A percentile compares a stretch with the other conserved stretches of the same genome.
phyloP scores from a whole-genome alignment of 768 basidiomycete genomes.

The Dioszegia hungarica region DNA sequence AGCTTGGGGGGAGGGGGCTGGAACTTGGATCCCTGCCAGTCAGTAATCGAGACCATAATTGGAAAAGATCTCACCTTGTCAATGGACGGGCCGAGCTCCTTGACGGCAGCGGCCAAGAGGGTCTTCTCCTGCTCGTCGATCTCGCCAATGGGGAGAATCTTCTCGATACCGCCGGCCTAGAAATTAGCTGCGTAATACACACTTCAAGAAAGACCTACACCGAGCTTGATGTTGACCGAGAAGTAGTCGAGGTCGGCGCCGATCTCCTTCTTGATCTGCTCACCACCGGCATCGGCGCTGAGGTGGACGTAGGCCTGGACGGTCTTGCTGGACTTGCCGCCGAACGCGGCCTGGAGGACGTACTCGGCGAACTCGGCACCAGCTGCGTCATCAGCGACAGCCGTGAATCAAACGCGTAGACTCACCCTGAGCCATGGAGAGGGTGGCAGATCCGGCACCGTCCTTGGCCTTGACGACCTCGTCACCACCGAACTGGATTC shows the following conservation, averaged over 20 bases:
- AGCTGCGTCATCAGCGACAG: conserved; percentile 50
- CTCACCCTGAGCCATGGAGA: conserved; percentile 58
- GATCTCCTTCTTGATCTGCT: conserved; percentile 72
- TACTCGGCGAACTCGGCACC: conserved; percentile 66
- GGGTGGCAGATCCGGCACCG: conserved; percentile 68
- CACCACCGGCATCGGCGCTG: conserved; percentile 67
- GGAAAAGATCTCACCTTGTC: too few species aligned
- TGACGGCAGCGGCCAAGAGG: conserved; percentile 61
- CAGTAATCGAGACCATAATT: neutral
- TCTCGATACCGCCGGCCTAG: conserved; percentile 75
- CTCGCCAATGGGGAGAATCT: conserved; percentile 78
- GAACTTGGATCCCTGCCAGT: conserved; percentile 32
- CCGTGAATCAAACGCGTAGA: neutral
- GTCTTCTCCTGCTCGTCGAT: conserved; percentile 77
- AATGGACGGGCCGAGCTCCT: conserved; percentile 47
- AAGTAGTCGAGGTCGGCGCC: conserved; percentile 91
- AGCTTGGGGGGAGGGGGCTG: conserved; percentile 41
- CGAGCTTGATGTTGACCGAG: conserved; percentile 89
- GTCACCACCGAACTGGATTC: conserved; percentile 97
- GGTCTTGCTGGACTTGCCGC: conserved; percentile 58
- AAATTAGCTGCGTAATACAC: neutral
- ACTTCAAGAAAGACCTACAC: conserved; percentile 60
- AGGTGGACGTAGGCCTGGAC: conserved; percentile 78
- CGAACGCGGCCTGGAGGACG: conserved; percentile 59
- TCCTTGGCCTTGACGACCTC: conserved; percentile 99